Evolutionary conservation across 1,284 basidiomycete species (phyloP).

Genomic region (Tausonia pullulans): DNA sequence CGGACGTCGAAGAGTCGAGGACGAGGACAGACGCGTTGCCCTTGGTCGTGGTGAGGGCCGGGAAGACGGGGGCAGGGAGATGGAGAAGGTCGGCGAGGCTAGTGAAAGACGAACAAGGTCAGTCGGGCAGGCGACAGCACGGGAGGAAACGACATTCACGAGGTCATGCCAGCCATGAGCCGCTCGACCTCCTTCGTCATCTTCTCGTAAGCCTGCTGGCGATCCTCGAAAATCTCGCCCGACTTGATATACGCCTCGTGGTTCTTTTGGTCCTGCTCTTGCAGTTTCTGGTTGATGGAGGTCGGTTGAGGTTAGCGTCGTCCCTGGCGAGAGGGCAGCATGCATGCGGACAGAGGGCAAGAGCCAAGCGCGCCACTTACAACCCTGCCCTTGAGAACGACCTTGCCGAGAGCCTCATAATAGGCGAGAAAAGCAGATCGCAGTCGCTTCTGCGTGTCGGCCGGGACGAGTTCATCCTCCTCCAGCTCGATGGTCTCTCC

Average conservation of each 20-base stretch:
- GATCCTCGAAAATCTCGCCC: conserved; percentile 97
- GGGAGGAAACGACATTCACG: conserved; percentile 38
- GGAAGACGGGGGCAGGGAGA: conserved; percentile 66
- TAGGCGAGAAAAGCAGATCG: conserved; percentile 87
- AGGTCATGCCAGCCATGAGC: conserved; percentile 69
- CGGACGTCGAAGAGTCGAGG: conserved; percentile 16
- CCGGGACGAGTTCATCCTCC: conserved; percentile 60
- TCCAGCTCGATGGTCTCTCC: conserved; percentile 37
- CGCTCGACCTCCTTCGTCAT: conserved; percentile 94
- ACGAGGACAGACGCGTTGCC: conserved; percentile 68
- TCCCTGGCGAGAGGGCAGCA: too few species aligned
- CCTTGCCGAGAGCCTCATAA: conserved; percentile 82
- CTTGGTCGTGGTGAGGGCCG: conserved; percentile 52
- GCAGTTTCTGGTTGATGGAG: conserved; percentile 53
- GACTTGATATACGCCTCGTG: conserved; percentile 98
- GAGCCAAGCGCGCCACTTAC: not conserved
- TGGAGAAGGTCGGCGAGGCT: conserved; percentile 82
- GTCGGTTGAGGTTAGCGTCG: not conserved
- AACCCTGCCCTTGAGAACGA: conserved; percentile 42
- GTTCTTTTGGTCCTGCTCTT: conserved; percentile 91
- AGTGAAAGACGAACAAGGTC: not conserved
- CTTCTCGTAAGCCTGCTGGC: conserved; percentile 95
- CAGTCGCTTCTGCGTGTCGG: conserved; percentile 75
- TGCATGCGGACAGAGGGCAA: not conserved
- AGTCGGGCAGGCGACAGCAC: not conserved